Percentiles rank a stretch among this genome's conserved stretches.
Evolutionary conservation across 2,329 filamentous ascomycete genomes (phyloP).

Genomic region (Aureobasidium sp.): DNA sequence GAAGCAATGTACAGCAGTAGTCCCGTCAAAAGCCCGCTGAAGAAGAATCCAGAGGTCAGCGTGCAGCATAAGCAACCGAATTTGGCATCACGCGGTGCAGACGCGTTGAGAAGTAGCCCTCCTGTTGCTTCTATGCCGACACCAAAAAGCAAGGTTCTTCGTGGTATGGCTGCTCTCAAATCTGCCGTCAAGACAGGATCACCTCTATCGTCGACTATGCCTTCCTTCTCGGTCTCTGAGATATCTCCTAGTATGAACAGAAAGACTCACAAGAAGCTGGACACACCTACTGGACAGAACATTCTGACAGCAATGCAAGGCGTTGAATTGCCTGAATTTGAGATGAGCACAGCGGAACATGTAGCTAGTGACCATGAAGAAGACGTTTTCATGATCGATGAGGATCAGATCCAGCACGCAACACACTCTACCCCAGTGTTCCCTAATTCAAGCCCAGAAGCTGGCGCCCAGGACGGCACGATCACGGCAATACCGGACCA

Average conservation of each 20-base stretch:
- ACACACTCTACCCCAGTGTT: background rate
- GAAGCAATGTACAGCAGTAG: slow-evolving; percentile 7
- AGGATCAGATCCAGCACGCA: background rate
- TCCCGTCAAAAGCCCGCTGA: background rate
- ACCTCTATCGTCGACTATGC: background rate
- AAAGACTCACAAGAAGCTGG: background rate
- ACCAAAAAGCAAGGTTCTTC: background rate
- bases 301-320: background rate
- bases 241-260: too few species aligned
- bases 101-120: background rate
- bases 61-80: background rate
- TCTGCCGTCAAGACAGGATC: background rate
- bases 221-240: background rate
- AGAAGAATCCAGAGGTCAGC: background rate
- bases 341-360: background rate
- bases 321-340: background rate
- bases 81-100: background rate
- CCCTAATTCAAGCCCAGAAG: background rate
- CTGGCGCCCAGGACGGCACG: background rate
- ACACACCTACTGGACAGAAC: background rate
- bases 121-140: background rate
- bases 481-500: too few species aligned
- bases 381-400: background rate
- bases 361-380: background rate
- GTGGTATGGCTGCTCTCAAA: background rate